A percentile compares a stretch with the other conserved stretches of the same genome.
phyloP scores from a whole-genome alignment of 148 eudicot species.

The Diospyros lotus region DNA sequence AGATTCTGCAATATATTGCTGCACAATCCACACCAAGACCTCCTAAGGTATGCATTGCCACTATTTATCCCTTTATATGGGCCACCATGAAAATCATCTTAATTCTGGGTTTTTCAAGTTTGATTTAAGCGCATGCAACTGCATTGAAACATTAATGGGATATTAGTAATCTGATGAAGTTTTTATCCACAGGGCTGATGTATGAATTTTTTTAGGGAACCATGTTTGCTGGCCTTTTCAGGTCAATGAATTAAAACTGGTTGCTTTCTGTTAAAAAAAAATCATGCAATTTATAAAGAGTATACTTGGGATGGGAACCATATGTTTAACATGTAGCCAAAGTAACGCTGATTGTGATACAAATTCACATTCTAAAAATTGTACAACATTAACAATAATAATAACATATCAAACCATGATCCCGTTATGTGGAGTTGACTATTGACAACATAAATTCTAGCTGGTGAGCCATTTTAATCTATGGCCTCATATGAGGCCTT shows the following conservation, averaged over 20 bases:
- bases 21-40: constrained; percentile 68
- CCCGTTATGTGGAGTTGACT: no score
- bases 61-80: background rate
- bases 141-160: no score
- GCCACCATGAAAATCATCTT: background rate
- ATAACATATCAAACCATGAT: no score
- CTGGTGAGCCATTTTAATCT: no score
- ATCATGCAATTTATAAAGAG: background rate
- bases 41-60: constrained; percentile 51
- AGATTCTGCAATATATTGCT: constrained; percentile 83
- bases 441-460: no score
- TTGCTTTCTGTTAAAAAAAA: background rate
- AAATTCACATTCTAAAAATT: background rate
- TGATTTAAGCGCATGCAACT: background rate
- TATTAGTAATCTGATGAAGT: no score
- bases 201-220: background rate
- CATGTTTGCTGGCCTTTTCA: constrained; percentile 1
- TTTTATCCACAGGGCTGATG: background rate
- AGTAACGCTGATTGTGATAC: background rate
- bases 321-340: no score
- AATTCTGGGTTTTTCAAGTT: background rate
- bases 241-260: background rate
- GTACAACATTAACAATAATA: no score
- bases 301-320: no score
- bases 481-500: no score